Base-by-base conservation (phyloP, 176 grass and related monocot genomes). In the Tillandsia fasciculata region DNA sequence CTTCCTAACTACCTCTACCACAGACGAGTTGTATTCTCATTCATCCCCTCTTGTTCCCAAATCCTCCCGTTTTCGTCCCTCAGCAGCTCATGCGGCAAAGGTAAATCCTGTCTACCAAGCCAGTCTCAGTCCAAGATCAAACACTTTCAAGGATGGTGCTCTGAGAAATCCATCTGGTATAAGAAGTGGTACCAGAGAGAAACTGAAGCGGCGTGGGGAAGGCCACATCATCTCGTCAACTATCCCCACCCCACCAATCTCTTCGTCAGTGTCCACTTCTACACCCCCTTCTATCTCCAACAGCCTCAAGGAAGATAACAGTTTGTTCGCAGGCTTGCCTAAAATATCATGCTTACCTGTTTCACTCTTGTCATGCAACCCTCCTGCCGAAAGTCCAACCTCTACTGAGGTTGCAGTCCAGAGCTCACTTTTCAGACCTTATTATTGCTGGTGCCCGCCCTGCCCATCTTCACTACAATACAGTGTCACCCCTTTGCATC, bases 371-470 rank as follows among this genome's bases (percentile, higher is more conserved):
- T 64, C 89, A 48, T 76, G 92, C 33, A 90, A 79, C 74, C 89
- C 93, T 63, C 69, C 78, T 63, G 70, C 83, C 0, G 66, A 83
- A 74, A 67, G 71, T 47, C 53, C 68, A 72, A 77, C 89, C 0
- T 29, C 79, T 4, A 63, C 89, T 65, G 71, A 73, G 64, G 75
- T 51, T 63, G 69, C 50, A 26, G 47, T 50, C 69, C 63, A 67
- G 22, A 80, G 78, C 57, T 84, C 82, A 65, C 64, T 72, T 3
- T 91, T 93, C 64, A 90, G 88, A 76, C 89, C 94, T 64, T 91
- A 90, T 70, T 97, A 97, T 48, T 97, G 94, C 79, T 93, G 86
- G 94, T 97, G 94, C 57, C 94, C 86, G n/a, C 87, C 90, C 20
- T 75, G 82, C 57, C 89, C 83, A 63, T 87, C 92, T 29, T 83